Evolutionary conservation across 345 rosid genomes (phyloP).

Genomic region (Rhodamnia rubescens): DNA sequence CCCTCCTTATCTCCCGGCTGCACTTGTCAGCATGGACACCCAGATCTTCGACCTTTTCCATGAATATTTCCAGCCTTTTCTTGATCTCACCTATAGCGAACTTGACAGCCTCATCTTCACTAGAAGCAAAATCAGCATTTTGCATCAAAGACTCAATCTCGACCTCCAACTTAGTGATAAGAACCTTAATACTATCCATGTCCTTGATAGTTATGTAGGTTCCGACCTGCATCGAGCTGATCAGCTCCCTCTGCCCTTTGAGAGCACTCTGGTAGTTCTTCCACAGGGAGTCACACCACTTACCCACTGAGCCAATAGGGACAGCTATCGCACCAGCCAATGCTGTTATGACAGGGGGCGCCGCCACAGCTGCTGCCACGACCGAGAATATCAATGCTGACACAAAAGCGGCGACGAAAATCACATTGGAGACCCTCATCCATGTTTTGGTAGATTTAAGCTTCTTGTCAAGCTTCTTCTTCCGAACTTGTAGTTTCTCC

Average conservation of each 20-base stretch:
- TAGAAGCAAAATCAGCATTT: conserved; percentile 40
- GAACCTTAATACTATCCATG: conserved; percentile 53
- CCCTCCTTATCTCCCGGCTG: conserved; percentile 53
- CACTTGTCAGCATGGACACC: conserved; percentile 52
- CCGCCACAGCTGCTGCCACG: conserved; percentile 79
- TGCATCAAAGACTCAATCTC: conserved; percentile 44
- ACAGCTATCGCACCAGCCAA: conserved; percentile 60
- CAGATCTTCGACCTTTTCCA: conserved; percentile 47
- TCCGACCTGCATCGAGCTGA: conserved; percentile 31
- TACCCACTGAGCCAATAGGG: conserved; percentile 64
- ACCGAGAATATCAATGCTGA: conserved; percentile 74
- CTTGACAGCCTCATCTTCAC: conserved; percentile 38
- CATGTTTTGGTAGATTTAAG: conserved; percentile 48
- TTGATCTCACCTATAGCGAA: conserved; percentile 73
- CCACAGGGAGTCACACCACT: conserved; percentile 73
- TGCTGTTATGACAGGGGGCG: conserved; percentile 62
- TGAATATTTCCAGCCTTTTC: conserved; percentile 51
- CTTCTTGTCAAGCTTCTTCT: conserved; percentile 59
- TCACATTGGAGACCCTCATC: conserved; percentile 64
- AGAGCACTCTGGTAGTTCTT: conserved; percentile 39
- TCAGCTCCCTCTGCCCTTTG: conserved; percentile 44
- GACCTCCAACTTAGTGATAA: conserved; percentile 42
- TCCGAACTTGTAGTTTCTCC: conserved; percentile 27
- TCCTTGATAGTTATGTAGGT: conserved; percentile 46
- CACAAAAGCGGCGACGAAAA: conserved; percentile 60